These are phyloP conservation scores for Allomyces macrogynus DNA, from an alignment of 192 early-diverging fungal genomes.

Conservation along the genomic window DNA sequence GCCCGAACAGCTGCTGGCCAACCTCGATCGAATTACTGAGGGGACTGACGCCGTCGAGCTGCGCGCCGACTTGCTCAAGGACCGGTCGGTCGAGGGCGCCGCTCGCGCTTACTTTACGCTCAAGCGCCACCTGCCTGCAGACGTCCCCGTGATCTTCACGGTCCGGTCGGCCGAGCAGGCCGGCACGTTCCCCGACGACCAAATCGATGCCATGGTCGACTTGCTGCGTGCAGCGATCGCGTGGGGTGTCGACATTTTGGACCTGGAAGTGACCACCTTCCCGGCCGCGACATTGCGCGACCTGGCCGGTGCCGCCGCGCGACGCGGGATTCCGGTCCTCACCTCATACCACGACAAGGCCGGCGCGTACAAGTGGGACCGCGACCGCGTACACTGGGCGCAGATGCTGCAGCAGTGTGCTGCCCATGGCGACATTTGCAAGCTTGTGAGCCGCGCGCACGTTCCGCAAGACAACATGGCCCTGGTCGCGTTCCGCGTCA, in stretches of 20 bases:
- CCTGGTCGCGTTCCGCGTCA: conserved; percentile 44
- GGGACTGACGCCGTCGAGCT: conserved; percentile 83
- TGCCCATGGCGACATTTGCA: conserved; percentile 63
- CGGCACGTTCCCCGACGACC: conserved; percentile 54
- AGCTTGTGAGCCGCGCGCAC: conserved; percentile 68
- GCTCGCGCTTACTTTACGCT: conserved; percentile 16
- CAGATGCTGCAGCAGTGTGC: conserved; percentile 11
- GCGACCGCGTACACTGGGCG: conserved; percentile 2
- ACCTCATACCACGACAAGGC: not conserved
- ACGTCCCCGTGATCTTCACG: conserved; percentile 79
- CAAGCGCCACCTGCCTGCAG: conserved; percentile 30
- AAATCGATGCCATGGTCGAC: conserved; percentile 34
- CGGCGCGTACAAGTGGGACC: not conserved
- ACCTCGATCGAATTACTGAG: conserved; percentile 39
- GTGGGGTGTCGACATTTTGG: conserved; percentile 89
- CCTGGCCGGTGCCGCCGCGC: not conserved
- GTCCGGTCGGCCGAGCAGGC: conserved; percentile 76
- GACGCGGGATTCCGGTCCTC: not conserved
- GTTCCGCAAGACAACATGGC: conserved; percentile 63
- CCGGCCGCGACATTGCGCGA: not conserved
- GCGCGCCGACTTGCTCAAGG: conserved; percentile 64
- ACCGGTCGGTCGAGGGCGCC: not conserved
- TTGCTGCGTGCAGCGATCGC: conserved; percentile 45
- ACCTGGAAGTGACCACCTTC: conserved; percentile 45
- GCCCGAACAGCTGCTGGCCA: conserved; percentile 22